phyloP scores from a whole-genome alignment of 495 filamentous ascomycete genomes.

The Jackrogersella minutella region DNA sequence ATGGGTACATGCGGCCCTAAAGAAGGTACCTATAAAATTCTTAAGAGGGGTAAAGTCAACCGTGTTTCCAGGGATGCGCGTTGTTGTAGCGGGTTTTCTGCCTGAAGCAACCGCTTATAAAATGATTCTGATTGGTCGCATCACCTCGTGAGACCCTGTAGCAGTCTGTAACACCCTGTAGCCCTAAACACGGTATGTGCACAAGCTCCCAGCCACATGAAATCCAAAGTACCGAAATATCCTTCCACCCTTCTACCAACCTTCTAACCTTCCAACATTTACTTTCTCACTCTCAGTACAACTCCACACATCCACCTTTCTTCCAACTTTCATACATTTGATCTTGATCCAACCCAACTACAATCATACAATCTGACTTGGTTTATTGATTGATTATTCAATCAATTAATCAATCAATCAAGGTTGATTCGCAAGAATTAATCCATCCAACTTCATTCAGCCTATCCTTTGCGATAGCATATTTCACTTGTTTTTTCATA shows the following conservation, averaged over 20 bases:
- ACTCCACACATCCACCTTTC: not conserved
- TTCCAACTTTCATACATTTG: not conserved
- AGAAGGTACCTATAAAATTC: not conserved
- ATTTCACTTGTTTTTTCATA: too few relatives aligned
- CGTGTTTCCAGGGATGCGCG: conserved; percentile 24
- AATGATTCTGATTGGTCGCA: conserved; percentile 12
- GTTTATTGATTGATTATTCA: conserved; percentile 15
- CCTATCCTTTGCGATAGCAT: not conserved
- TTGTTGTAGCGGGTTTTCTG: conserved; percentile 22
- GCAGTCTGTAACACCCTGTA: conserved; percentile 11
- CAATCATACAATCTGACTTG: conserved; percentile 22
- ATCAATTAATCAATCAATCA: conserved; percentile 8
- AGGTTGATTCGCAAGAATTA: conserved; percentile 4
- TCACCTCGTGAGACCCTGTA: too few relatives aligned
- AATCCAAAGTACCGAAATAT: conserved; percentile 1
- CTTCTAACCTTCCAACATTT: not conserved
- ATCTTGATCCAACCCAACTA: not conserved
- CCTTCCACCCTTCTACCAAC: conserved; percentile 14
- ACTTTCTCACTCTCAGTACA: not conserved
- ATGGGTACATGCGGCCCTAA: not conserved
- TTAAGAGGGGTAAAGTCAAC: conserved; percentile 21
- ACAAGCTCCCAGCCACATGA: conserved; percentile 24
- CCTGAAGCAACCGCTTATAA: conserved; percentile 6
- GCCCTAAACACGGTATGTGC: conserved; percentile 39
- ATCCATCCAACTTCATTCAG: conserved; percentile 10